These are phyloP conservation scores for Myxozyma lipomycoides DNA, from an alignment of 805 yeast genomes.

Conservation along the genomic window DNA sequence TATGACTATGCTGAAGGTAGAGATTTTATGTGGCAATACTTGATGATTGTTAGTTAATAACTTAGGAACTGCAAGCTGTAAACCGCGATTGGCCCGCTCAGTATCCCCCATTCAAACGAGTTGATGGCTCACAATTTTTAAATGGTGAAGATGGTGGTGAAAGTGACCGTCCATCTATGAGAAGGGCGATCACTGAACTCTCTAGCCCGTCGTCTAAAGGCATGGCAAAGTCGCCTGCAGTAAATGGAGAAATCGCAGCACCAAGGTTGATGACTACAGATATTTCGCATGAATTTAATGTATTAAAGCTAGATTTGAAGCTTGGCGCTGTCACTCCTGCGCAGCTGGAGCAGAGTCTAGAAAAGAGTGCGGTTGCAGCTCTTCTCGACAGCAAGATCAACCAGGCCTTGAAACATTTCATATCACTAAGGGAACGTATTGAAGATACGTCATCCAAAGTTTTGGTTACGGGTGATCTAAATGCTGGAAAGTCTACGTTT, in stretches of 20 bases:
- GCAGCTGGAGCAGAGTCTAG: conserved; percentile 53
- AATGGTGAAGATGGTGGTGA: background rate
- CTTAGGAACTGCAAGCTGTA: conserved; percentile 31
- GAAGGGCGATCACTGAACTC: conserved; percentile 19
- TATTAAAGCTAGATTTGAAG: conserved; percentile 60
- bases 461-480: conserved; percentile 92
- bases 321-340: conserved; percentile 44
- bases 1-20: conserved; percentile 28
- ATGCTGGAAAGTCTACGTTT: conserved; percentile 93
- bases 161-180: conserved; percentile 8
- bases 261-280: conserved; percentile 20
- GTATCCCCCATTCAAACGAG: conserved; percentile 30
- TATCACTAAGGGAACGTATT: conserved; percentile 71
- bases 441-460: conserved; percentile 92
- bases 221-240: background rate
- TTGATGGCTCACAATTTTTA: conserved; percentile 2
- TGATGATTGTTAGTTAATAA: too few relatives aligned
- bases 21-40: background rate
- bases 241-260: conserved; percentile 23
- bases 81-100: conserved; percentile 35
- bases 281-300: conserved; percentile 43
- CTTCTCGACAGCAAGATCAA: conserved; percentile 64
- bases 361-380: conserved; percentile 63
- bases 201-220: background rate
- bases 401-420: conserved; percentile 63